These are phyloP conservation scores for Porcisia hertigi DNA, from an alignment of 208 protist species.

Conservation along the genomic window DNA sequence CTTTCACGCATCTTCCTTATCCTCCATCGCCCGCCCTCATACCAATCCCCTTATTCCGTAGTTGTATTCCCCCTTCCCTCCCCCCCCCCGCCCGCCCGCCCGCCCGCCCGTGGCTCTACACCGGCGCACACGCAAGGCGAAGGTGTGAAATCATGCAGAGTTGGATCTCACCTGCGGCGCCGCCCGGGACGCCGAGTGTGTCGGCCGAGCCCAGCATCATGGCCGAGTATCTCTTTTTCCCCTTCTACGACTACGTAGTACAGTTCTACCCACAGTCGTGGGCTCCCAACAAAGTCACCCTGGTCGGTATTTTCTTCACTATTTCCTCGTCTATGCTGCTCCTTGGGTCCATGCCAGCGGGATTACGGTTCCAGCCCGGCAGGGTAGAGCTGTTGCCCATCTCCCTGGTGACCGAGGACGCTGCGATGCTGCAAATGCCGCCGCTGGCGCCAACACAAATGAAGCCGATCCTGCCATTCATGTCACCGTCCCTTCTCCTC, in stretches of 20 bases:
- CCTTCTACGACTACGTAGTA: constrained; percentile 82
- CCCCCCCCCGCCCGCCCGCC: background rate
- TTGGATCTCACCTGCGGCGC: constrained; percentile 35
- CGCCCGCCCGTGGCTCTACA: background rate
- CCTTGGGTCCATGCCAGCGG: constrained; percentile 69
- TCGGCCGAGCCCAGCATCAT: constrained; percentile 66
- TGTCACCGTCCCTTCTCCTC: constrained; percentile 43
- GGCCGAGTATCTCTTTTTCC: constrained; percentile 75
- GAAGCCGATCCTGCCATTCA: constrained; percentile 39
- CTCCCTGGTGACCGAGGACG: constrained; percentile 37
- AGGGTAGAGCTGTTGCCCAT: constrained; percentile 44
- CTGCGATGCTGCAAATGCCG: constrained; percentile 14
- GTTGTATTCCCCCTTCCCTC: background rate
- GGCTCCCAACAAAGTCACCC: constrained; percentile 84
- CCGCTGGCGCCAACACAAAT: constrained; percentile 45
- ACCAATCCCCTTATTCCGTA: too few relatives aligned
- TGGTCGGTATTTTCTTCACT: constrained; percentile 75
- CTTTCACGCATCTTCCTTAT: background rate
- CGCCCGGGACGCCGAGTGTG: constrained; percentile 36
- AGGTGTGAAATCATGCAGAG: background rate
- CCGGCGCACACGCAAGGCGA: background rate
- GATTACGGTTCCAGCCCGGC: constrained; percentile 59
- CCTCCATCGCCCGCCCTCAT: too few relatives aligned
- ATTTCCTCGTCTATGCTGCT: constrained; percentile 72
- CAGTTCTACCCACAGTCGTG: constrained; percentile 60